Conservation (phyloP, 1,284 basidiomycete species). For the Trichosporon sp. region DNA sequence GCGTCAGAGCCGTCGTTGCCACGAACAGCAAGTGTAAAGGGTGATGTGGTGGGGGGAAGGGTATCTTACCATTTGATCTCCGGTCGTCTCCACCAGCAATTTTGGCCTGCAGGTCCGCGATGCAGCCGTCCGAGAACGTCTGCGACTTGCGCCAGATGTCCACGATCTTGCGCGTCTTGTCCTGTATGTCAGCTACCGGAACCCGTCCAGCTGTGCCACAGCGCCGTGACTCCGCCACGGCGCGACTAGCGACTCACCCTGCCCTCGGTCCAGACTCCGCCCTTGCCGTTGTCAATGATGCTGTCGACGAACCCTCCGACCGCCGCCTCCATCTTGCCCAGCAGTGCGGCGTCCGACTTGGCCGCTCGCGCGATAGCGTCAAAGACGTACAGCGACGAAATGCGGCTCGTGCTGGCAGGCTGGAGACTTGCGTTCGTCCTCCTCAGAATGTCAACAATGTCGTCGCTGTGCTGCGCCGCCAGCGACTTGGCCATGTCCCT, state of each 20-base stretch:
- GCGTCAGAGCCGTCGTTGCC: constrained; percentile 4
- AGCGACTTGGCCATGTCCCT: constrained; percentile 71
- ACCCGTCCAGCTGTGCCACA: no score
- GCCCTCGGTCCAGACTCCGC: constrained; percentile 64
- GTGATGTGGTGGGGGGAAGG: neutral
- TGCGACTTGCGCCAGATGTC: constrained; percentile 89
- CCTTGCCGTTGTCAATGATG: constrained; percentile 64
- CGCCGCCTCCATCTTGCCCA: constrained; percentile 81
- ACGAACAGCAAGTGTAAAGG: neutral
- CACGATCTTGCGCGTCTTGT: constrained; percentile 89
- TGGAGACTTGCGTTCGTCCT: constrained; percentile 77
- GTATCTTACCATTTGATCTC: constrained; percentile 32
- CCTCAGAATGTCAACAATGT: constrained; percentile 79
- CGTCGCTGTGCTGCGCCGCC: constrained; percentile 73
- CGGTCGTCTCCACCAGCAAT: constrained; percentile 19
- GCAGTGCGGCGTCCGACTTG: constrained; percentile 69
- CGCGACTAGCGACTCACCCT: constrained; percentile 68
- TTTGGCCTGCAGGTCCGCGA: constrained; percentile 35
- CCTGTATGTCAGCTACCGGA: constrained; percentile 62
- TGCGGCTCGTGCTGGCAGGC: constrained; percentile 63
- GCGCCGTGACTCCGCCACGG: no score
- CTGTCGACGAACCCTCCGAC: constrained; percentile 81
- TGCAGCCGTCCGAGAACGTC: constrained; percentile 71
- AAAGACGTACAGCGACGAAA: constrained; percentile 83
- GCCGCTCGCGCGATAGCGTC: constrained; percentile 85